phyloP scores from a whole-genome alignment of 2,329 filamentous ascomycete species.

The Xylariaceae sp. region DNA sequence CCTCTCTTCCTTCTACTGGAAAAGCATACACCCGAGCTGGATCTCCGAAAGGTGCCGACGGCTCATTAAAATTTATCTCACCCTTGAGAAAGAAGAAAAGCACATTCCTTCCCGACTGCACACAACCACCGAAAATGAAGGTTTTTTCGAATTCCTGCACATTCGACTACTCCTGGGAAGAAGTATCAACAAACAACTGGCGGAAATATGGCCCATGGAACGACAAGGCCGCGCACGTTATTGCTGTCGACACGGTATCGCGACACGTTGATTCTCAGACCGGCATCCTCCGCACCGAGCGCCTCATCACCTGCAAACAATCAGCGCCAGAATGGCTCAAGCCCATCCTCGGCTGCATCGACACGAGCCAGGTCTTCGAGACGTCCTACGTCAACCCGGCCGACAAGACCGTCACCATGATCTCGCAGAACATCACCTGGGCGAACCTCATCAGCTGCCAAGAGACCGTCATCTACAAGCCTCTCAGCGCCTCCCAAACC shows the following conservation, averaged over 20 bases:
- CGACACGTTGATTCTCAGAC: slow-evolving; percentile 57
- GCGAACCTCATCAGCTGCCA: slow-evolving; percentile 86
- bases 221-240: slow-evolving; percentile 94
- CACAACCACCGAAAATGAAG: slow-evolving; percentile 57
- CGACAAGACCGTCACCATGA: slow-evolving; percentile 89
- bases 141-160: slow-evolving; percentile 87
- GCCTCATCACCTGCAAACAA: slow-evolving; percentile 60
- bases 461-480: slow-evolving; percentile 86
- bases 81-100: not conserved
- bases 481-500: slow-evolving; percentile 58
- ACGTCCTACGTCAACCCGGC: slow-evolving; percentile 87
- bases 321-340: slow-evolving; percentile 74
- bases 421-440: slow-evolving; percentile 91
- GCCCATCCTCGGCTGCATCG: slow-evolving; percentile 71
- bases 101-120: not conserved
- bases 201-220: slow-evolving; percentile 99
- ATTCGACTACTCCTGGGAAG: slow-evolving; percentile 98
- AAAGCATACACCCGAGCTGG: not conserved
- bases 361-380: slow-evolving; percentile 88
- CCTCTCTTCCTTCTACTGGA: not conserved
- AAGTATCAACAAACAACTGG: slow-evolving; percentile 97
- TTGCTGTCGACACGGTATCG: slow-evolving; percentile 88
- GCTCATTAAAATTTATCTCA: not conserved
- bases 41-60: not conserved
- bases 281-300: slow-evolving; percentile 59